Evolutionary conservation across 1,284 basidiomycete genomes (phyloP), one percentile per base, ranked within the genome.

Genomic region (Rhodotorula glutinis): DNA sequence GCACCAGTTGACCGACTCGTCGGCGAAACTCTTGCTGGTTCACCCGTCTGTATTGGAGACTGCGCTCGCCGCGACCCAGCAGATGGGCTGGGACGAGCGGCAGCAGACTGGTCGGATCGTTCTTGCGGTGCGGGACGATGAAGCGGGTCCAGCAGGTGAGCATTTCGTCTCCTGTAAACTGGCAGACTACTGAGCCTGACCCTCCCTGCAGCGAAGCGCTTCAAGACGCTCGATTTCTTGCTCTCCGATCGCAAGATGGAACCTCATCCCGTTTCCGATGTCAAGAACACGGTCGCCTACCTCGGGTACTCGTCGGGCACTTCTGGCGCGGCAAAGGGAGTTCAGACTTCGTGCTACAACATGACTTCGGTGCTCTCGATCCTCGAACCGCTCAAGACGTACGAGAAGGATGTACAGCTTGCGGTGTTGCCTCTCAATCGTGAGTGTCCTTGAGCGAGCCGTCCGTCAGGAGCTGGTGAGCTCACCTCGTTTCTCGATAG

Each of bases 281-380:
- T 67, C 17, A 72, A 69, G 52, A 57, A n/a, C 59, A 70, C 58
- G 5, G 60, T 75, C 27, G 74, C 74, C 4, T 74, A 69, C 53
- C 57, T 76, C 9, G 70, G 73, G 7, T 76, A 74, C 52, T 71
- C 69, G 14, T 61, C 53, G 14, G 75, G 75, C 11, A 76, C 75
- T 2, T 68, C 65, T 25, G 72, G 75, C 5, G 63, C 70, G 41
- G 73, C 74, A 1, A 76, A 76, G 63, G 75, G 75, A 4, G 75
- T 76, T 13, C 62, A 67, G 29, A 75, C 75, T 1, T 71, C 71
- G 8, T 53, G 55, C 16, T 73, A 69, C 61, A 76, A 76, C 62
- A 75, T 75, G 71, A 75, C 73, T 0, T 65, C 64, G 2, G 66
- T 68, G 0, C 60, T 68, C 3, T 60, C 62, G 13, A 68, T 68